Percentiles rank a stretch among this genome's conserved stretches.
Evolutionary conservation across 768 basidiomycete genomes (phyloP).

Genomic region (Boletellus emodensis): DNA sequence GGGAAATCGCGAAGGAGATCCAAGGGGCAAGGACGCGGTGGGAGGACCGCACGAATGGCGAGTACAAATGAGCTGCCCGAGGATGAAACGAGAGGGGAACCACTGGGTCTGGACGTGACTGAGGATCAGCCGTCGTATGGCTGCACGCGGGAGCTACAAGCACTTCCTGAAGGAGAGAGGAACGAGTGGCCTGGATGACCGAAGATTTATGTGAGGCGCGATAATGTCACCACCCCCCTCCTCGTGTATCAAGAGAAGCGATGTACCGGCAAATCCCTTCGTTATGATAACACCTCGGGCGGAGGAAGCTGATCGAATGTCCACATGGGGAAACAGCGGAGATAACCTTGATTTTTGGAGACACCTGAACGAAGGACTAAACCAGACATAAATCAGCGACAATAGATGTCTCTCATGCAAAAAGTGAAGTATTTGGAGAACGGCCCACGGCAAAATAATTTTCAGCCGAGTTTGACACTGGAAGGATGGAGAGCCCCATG

Average conservation of each 20-base stretch:
- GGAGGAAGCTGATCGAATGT: background rate
- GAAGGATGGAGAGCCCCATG: background rate
- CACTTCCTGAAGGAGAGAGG: conserved; percentile 5
- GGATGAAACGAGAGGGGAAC: background rate
- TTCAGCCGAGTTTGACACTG: background rate
- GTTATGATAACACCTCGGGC: conserved; percentile 14
- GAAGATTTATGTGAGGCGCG: conserved; percentile 21
- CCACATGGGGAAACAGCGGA: conserved; percentile 3
- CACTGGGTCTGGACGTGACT: background rate
- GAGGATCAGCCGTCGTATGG: conserved; percentile 21
- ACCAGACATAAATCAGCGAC: background rate
- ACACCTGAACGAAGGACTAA: background rate
- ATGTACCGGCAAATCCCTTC: conserved; percentile 21
- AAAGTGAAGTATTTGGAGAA: background rate
- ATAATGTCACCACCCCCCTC: conserved; percentile 9
- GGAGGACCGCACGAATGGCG: background rate
- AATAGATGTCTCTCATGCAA: background rate
- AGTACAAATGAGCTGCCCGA: background rate
- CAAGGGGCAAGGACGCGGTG: background rate
- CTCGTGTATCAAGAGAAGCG: conserved; percentile 28
- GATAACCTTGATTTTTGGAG: background rate
- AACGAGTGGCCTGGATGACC: conserved; percentile 3
- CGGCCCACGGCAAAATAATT: background rate
- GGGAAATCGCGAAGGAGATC: background rate
- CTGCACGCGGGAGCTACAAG: conserved; percentile 19